Conservation (phyloP, 192 early-diverging fungal species). For the Funneliformis mosseae region DNA sequence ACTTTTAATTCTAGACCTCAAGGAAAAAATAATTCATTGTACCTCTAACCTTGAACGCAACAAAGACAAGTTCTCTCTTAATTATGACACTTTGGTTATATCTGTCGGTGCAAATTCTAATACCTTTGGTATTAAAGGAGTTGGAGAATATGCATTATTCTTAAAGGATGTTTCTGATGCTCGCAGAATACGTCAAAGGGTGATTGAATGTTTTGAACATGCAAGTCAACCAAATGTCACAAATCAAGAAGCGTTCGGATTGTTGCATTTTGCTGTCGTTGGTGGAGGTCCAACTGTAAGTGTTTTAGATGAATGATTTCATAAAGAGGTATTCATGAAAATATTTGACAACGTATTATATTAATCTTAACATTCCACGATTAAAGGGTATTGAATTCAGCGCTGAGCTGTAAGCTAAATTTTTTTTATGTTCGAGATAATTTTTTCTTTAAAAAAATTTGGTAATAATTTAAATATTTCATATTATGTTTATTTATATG, state of each 20-base stretch:
- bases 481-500: not conserved
- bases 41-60: conserved; percentile 41
- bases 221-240: conserved; percentile 70
- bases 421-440: not conserved
- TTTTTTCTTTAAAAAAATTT: not conserved
- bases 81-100: conserved; percentile 84
- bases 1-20: conserved; percentile 37
- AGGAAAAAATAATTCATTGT: conserved; percentile 46
- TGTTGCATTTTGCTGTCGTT: conserved; percentile 83
- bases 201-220: conserved; percentile 80
- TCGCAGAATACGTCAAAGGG: conserved; percentile 73
- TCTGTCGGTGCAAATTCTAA: conserved; percentile 79
- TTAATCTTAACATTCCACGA: too few relatives aligned
- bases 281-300: conserved; percentile 56
- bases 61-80: conserved; percentile 51
- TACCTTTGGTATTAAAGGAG: conserved; percentile 85
- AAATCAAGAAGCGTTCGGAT: conserved; percentile 60
- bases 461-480: not conserved
- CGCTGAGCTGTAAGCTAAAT: conserved; percentile 59
- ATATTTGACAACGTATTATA: not conserved
- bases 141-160: conserved; percentile 81
- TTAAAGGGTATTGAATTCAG: conserved; percentile 69
- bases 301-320: not conserved
- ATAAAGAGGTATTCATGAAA: not conserved
- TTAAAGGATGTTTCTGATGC: conserved; percentile 87